Conservation (phyloP, 306 rosid species). For the Cucumis hystrix region DNA sequence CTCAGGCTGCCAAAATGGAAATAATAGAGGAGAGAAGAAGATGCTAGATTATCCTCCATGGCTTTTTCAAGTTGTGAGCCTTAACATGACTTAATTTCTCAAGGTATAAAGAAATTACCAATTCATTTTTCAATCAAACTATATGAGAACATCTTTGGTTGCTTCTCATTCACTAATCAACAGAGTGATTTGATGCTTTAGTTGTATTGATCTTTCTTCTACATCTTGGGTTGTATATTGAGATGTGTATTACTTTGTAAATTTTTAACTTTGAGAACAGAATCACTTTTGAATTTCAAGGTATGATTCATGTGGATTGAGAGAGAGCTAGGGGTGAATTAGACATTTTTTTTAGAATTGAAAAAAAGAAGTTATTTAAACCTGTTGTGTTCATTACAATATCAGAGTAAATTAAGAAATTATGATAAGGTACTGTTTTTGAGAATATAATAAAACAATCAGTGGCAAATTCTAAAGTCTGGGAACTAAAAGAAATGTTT, state of each 20-base stretch:
- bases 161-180: slow-evolving; percentile 24
- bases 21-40: slow-evolving; percentile 33
- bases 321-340: not conserved
- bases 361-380: not conserved
- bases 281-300: not conserved
- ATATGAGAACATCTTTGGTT: slow-evolving; percentile 14
- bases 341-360: not conserved
- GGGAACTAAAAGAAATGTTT: no score
- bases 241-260: slow-evolving; percentile 31
- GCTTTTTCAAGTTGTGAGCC: slow-evolving; percentile 54
- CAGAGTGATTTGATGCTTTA: slow-evolving; percentile 25
- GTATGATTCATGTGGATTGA: not conserved
- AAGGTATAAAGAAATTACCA: not conserved
- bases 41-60: slow-evolving; percentile 50
- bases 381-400: not conserved
- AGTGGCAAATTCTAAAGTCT: no score
- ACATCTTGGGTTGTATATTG: slow-evolving; percentile 8
- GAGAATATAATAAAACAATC: not conserved
- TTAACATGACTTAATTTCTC: slow-evolving; percentile 29
- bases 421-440: not conserved
- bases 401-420: not conserved
- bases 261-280: not conserved
- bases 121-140: slow-evolving; percentile 18
- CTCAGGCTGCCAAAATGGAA: slow-evolving; percentile 17
- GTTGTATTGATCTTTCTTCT: slow-evolving; percentile 8